These are phyloP conservation scores for Mortierella alpina DNA, from an alignment of 192 early-diverging fungal species.

Conservation along the genomic window DNA sequence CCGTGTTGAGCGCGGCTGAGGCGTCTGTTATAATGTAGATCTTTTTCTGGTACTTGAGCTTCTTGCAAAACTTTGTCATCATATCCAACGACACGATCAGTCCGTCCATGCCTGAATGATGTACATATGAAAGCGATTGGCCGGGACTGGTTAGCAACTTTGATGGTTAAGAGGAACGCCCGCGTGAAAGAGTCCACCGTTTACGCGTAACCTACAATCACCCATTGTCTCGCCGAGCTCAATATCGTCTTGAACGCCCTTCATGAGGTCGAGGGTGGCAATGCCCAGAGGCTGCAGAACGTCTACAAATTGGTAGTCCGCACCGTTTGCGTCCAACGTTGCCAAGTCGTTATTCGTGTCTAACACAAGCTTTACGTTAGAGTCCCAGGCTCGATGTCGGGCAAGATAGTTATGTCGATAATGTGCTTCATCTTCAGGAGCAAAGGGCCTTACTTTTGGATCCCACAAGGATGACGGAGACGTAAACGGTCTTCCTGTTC, in stretches of 20 bases:
- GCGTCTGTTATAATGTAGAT: slow-evolving; percentile 76
- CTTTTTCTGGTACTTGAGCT: slow-evolving; percentile 74
- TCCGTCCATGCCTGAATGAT: slow-evolving; percentile 67
- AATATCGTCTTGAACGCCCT: slow-evolving; percentile 56
- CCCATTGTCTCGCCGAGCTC: slow-evolving; percentile 56
- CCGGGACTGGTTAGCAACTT: background rate
- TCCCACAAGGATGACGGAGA: slow-evolving; percentile 67
- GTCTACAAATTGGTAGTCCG: slow-evolving; percentile 45
- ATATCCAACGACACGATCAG: slow-evolving; percentile 69
- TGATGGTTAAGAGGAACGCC: background rate
- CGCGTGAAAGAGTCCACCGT: background rate
- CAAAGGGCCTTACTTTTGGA: slow-evolving; percentile 59
- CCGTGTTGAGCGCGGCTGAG: slow-evolving; percentile 57
- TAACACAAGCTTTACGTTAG: slow-evolving; percentile 26
- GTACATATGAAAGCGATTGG: background rate
- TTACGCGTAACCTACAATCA: slow-evolving; percentile 59
- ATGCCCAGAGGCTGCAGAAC: slow-evolving; percentile 29
- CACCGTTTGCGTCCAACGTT: slow-evolving; percentile 39
- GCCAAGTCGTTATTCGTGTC: slow-evolving; percentile 67
- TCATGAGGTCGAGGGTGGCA: slow-evolving; percentile 62
- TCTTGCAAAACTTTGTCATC: slow-evolving; percentile 64
- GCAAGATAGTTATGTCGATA: background rate
- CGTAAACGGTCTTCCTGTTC: slow-evolving; percentile 73
- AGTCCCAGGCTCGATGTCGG: background rate
- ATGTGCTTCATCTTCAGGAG: background rate